Percentiles rank a stretch among this genome's conserved stretches.
Conservation (phyloP, 192 early-diverging fungal species). For the Ramicandelaber brevisporus region DNA sequence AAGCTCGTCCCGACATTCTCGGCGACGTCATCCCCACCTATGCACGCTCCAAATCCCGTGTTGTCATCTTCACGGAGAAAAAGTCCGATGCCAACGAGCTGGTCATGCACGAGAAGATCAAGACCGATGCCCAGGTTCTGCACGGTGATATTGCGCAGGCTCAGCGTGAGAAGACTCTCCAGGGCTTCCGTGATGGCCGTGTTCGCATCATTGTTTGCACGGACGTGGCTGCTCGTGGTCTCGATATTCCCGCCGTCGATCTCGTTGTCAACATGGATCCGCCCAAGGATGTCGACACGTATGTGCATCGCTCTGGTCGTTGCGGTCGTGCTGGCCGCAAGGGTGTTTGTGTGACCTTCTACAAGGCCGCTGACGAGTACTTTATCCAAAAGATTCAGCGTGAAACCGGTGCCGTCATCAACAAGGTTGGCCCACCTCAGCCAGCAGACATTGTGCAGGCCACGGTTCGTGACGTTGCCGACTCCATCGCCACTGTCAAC, state of each 20-base stretch:
- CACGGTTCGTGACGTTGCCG: slow-evolving; percentile 48
- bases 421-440: slow-evolving; percentile 59
- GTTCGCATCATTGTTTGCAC: slow-evolving; percentile 81
- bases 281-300: slow-evolving; percentile 76
- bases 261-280: slow-evolving; percentile 92
- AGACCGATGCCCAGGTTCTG: slow-evolving; percentile 68
- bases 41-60: slow-evolving; percentile 50
- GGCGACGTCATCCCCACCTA: slow-evolving; percentile 86
- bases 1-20: slow-evolving; percentile 69
- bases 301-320: slow-evolving; percentile 86
- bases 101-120: slow-evolving; percentile 50
- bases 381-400: slow-evolving; percentile 51
- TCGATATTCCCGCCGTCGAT: slow-evolving; percentile 92
- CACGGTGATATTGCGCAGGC: slow-evolving; percentile 67
- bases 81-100: slow-evolving; percentile 71
- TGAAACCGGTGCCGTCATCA: slow-evolving; percentile 57
- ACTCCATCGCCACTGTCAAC: slow-evolving; percentile 36
- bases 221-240: slow-evolving; percentile 83
- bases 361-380: slow-evolving; percentile 63
- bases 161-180: slow-evolving; percentile 78
- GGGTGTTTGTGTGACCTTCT: slow-evolving; percentile 84
- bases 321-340: slow-evolving; percentile 76
- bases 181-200: slow-evolving; percentile 79
- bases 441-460: slow-evolving; percentile 69
- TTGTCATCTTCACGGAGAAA: slow-evolving; percentile 88